Percentiles rank a stretch among this genome's conserved stretches.
Conservation (phyloP, 768 basidiomycete species). For the Floccularia luteovirens region DNA sequence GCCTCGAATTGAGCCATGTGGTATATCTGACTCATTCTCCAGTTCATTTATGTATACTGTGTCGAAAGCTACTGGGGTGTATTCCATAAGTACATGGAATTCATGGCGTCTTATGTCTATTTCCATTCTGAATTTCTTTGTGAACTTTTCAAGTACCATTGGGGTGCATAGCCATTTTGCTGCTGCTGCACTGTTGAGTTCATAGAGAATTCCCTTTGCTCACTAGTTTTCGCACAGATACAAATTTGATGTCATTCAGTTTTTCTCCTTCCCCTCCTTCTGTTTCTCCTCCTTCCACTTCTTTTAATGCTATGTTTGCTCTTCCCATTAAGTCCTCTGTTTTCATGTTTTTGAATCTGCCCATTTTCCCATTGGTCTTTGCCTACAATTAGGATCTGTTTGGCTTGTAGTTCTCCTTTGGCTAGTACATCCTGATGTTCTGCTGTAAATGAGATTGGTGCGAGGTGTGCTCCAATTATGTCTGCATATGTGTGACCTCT, state of each 20-base stretch:
- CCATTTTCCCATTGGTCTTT: neutral
- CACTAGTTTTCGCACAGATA: neutral
- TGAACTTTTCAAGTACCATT: neutral
- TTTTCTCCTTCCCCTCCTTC: neutral
- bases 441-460: neutral
- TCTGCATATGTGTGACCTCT: neutral
- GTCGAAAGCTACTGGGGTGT: neutral
- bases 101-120: neutral
- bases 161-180: neutral
- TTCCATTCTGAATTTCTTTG: neutral
- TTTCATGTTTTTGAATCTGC: neutral
- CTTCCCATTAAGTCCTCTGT: neutral
- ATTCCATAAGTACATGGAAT: neutral
- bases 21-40: neutral
- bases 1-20: neutral
- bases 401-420: neutral
- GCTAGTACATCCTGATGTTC: neutral
- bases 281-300: neutral
- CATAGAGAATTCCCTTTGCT: neutral
- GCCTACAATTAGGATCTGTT: neutral
- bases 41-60: neutral
- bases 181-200: neutral
- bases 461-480: neutral
- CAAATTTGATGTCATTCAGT: neutral
- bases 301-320: neutral